A percentile compares a stretch with the other conserved stretches of the same genome.
phyloP scores from a whole-genome alignment of 768 basidiomycete species.

The Trametes maxima region DNA sequence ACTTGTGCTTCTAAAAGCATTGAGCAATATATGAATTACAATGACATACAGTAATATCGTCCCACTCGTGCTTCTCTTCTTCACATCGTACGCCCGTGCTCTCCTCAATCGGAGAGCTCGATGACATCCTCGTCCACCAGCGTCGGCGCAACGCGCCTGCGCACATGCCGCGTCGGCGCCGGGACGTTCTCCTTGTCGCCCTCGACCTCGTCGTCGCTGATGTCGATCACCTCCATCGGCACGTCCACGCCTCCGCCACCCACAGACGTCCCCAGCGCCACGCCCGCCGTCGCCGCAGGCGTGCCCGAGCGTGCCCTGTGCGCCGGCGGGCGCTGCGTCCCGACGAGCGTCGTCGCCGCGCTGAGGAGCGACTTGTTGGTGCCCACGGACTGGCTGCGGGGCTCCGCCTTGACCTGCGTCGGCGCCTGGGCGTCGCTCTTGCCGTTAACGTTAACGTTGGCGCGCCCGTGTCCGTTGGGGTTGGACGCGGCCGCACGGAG shows the following conservation, averaged over 20 bases:
- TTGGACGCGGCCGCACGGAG: neutral
- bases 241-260: constrained; percentile 7
- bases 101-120: constrained; percentile 54
- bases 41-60: neutral
- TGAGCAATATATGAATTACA: neutral
- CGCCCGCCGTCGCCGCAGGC: neutral
- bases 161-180: constrained; percentile 51
- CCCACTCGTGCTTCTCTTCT: neutral
- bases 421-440: neutral
- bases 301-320: neutral
- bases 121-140: constrained; percentile 48
- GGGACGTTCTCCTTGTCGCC: constrained; percentile 67
- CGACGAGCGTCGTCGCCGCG: neutral
- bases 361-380: neutral
- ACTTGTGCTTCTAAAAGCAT: no score
- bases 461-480: neutral
- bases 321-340: neutral
- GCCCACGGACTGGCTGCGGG: neutral
- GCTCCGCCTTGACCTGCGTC: constrained; percentile 16
- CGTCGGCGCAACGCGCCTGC: constrained; percentile 38
- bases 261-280: constrained; percentile 11
- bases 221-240: constrained; percentile 35
- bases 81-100: neutral
- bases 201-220: constrained; percentile 50
- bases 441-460: neutral